Evolutionary conservation across 164 flowering plant species (phyloP).

Genomic region (Buxus sempervirens): DNA sequence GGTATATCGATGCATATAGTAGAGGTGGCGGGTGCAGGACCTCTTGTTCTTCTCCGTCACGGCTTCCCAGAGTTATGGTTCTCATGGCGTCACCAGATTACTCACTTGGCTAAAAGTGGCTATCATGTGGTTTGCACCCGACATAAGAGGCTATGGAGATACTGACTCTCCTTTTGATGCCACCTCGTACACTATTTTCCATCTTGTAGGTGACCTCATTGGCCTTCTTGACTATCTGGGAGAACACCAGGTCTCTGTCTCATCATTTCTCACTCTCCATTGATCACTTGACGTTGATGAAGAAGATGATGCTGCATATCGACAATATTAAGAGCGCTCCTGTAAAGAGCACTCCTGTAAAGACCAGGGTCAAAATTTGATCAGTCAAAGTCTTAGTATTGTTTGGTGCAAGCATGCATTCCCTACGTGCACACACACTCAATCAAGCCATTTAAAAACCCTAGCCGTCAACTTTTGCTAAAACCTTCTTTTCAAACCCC

Average conservation of each 20-base stretch:
- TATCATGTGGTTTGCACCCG: conserved; percentile 52
- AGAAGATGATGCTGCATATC: conserved; percentile 42
- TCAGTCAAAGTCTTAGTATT: too few relatives aligned
- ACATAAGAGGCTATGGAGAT: conserved; percentile 52
- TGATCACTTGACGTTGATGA: conserved; percentile 38
- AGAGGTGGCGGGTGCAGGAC: conserved; percentile 45
- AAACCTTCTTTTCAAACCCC: too few relatives aligned
- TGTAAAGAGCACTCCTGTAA: too few relatives aligned
- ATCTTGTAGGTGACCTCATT: conserved; percentile 22
- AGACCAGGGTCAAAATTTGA: too few relatives aligned
- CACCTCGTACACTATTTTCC: conserved; percentile 33
- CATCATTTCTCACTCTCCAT: conserved; percentile 9
- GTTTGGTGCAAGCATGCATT: too few relatives aligned
- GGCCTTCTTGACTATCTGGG: conserved; percentile 14
- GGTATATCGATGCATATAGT: conserved; percentile 52
- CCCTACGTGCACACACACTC: too few relatives aligned
- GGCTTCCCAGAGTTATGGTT: conserved; percentile 56
- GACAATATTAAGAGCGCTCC: conserved; percentile 18
- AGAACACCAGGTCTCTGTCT: conserved; percentile 9
- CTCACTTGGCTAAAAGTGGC: conserved; percentile 30
- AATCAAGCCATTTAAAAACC: too few relatives aligned
- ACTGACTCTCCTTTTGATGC: conserved; percentile 35
- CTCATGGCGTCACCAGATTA: conserved; percentile 54
- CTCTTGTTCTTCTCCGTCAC: conserved; percentile 42
- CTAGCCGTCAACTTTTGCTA: too few relatives aligned